Conservation (phyloP, 139 green algal genomes). For the Tetradesmus obliquus region DNA sequence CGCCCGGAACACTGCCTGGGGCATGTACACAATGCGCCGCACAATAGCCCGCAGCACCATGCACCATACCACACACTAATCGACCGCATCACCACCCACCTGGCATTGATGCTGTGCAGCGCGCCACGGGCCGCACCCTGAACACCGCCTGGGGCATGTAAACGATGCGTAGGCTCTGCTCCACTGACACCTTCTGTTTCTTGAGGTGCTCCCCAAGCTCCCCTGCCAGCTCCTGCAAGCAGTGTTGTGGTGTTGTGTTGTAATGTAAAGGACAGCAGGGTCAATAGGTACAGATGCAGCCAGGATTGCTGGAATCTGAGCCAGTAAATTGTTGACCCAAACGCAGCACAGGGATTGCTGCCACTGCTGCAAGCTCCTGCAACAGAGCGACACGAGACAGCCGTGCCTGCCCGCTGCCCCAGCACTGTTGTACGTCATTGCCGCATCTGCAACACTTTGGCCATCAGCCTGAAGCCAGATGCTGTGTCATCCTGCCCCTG, state of each 20-base stretch:
- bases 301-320: neutral
- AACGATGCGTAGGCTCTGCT: slow-evolving; percentile 87
- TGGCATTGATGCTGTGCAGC: slow-evolving; percentile 92
- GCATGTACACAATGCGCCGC: slow-evolving; percentile 88
- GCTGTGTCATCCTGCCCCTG: neutral
- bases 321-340: too few species aligned
- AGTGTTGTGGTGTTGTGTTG: neutral
- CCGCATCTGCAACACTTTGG: neutral
- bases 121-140: slow-evolving; percentile 89
- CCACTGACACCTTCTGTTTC: slow-evolving; percentile 84
- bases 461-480: neutral
- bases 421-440: neutral
- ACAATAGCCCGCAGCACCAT: neutral
- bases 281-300: neutral
- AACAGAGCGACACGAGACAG: neutral
- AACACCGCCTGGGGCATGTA: slow-evolving; percentile 94
- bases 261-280: neutral
- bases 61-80: neutral
- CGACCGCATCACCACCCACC: slow-evolving; percentile 18
- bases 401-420: neutral
- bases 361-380: too few species aligned
- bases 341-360: too few species aligned
- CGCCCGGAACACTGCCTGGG: slow-evolving; percentile 88
- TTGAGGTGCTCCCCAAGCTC: slow-evolving; percentile 81
- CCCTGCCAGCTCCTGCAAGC: slow-evolving; percentile 73